Percentiles rank a stretch among this genome's conserved stretches.
phyloP scores from a whole-genome alignment of 176 grass and related monocot species.

The Dendrocalamus sinicus region DNA sequence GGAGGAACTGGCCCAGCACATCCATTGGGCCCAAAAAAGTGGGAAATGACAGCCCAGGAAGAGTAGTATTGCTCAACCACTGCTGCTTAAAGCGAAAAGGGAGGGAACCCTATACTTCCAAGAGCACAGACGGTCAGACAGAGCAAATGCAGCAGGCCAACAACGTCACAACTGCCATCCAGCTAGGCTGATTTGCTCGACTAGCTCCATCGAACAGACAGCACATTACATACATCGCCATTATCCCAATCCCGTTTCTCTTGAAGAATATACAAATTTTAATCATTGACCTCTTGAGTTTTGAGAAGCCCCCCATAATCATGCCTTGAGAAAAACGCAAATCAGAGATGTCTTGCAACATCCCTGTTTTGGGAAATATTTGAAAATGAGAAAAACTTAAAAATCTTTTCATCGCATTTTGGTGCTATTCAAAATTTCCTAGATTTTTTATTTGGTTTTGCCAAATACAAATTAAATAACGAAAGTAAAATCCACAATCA shows the following conservation, averaged over 20 bases:
- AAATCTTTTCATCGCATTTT: too few relatives aligned
- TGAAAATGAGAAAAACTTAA: too few relatives aligned
- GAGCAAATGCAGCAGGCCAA: background rate
- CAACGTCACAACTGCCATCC: constrained; percentile 34
- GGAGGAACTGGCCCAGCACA: background rate
- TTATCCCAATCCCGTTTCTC: background rate
- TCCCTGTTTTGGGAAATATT: too few relatives aligned
- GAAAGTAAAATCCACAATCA: too few relatives aligned
- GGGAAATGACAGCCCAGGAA: background rate
- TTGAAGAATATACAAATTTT: background rate
- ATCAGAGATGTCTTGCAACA: background rate
- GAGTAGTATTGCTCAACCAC: background rate
- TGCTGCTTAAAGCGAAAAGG: background rate
- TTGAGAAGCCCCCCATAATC: background rate
- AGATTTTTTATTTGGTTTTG: too few relatives aligned
- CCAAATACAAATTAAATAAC: too few relatives aligned
- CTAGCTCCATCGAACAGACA: background rate
- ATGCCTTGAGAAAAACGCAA: background rate
- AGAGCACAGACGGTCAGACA: background rate
- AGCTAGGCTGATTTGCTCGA: constrained; percentile 33
- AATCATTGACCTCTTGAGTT: background rate
- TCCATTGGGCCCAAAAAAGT: background rate
- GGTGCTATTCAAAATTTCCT: too few relatives aligned
- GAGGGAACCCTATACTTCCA: background rate
- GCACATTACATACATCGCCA: background rate